These are phyloP conservation scores for Hypoxylon intermedium DNA, from an alignment of 495 filamentous ascomycete species.

Conservation along the genomic window DNA sequence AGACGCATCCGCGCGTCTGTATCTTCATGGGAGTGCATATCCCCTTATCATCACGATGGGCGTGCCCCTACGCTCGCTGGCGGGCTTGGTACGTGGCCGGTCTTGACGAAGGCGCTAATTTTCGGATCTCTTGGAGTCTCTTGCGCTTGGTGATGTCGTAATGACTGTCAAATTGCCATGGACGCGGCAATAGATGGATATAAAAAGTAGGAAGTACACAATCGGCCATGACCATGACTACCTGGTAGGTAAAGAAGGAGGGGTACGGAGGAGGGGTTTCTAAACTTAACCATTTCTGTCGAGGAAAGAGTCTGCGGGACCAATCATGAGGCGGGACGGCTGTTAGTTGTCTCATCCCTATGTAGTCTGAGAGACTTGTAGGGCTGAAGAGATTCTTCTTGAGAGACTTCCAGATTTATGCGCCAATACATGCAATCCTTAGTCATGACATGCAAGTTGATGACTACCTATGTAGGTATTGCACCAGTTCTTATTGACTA, in stretches of 20 bases:
- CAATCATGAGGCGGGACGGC: slow-evolving; percentile 17
- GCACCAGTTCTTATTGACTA: slow-evolving; percentile 17
- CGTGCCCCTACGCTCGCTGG: too few species aligned
- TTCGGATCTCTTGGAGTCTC: too few species aligned
- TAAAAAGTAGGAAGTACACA: slow-evolving; percentile 1
- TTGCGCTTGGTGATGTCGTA: too few species aligned
- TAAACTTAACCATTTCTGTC: slow-evolving; percentile 24
- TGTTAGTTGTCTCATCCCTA: slow-evolving; percentile 24
- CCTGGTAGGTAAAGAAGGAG: slow-evolving; percentile 8
- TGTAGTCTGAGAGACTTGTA: slow-evolving; percentile 26
- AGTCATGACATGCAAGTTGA: neutral
- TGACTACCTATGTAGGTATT: neutral
- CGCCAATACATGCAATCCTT: neutral
- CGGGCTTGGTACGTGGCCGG: too few species aligned
- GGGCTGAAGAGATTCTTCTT: slow-evolving; percentile 28
- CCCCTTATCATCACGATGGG: neutral
- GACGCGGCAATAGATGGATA: too few species aligned
- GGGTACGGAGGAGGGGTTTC: slow-evolving; percentile 15
- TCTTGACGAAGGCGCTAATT: too few species aligned
- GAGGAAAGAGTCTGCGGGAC: slow-evolving; percentile 33
- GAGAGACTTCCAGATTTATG: neutral
- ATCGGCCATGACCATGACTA: neutral
- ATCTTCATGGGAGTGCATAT: neutral
- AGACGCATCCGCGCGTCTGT: slow-evolving; percentile 1
- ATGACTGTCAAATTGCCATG: too few species aligned